Evolutionary conservation across 768 basidiomycete species (phyloP).

Genomic region (Mycena vitilis): DNA sequence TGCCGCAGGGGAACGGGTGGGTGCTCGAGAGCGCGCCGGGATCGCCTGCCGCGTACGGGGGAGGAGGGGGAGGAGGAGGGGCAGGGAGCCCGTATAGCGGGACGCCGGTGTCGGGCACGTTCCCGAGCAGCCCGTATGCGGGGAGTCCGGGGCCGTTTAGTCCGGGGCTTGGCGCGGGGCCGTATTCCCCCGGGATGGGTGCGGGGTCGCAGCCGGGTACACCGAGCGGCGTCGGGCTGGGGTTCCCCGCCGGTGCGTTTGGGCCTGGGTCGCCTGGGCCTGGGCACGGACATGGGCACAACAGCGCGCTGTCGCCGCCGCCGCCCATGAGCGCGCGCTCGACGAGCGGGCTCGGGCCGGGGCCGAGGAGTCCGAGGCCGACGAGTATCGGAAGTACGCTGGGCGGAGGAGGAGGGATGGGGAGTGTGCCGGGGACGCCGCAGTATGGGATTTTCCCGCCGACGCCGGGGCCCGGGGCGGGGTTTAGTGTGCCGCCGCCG

Average conservation of each 20-base stretch:
- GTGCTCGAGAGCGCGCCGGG: slow-evolving; percentile 61
- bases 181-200: too few species aligned
- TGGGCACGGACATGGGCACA: too few species aligned
- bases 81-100: slow-evolving; percentile 6
- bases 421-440: slow-evolving; percentile 32
- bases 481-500: slow-evolving; percentile 46
- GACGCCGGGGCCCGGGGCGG: slow-evolving; percentile 48
- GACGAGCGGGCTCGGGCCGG: slow-evolving; percentile 14
- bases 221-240: slow-evolving; percentile 16
- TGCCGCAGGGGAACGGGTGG: slow-evolving; percentile 72
- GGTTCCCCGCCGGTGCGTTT: slow-evolving; percentile 2
- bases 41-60: slow-evolving; percentile 24
- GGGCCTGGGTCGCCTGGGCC: not conserved
- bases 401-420: slow-evolving; percentile 15
- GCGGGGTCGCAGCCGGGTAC: slow-evolving; percentile 20
- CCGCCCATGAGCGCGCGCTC: slow-evolving; percentile 29
- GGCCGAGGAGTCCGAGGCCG: slow-evolving; percentile 19
- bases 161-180: not conserved
- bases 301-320: slow-evolving; percentile 1
- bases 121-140: slow-evolving; percentile 10
- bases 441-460: slow-evolving; percentile 43
- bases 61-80: too few species aligned
- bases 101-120: not conserved
- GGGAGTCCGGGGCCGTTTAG: slow-evolving; percentile 1
- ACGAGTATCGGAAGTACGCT: slow-evolving; percentile 14